phyloP scores from a whole-genome alignment of 129 eudicot genomes.

The carrot (Daucus carota) region DNA sequence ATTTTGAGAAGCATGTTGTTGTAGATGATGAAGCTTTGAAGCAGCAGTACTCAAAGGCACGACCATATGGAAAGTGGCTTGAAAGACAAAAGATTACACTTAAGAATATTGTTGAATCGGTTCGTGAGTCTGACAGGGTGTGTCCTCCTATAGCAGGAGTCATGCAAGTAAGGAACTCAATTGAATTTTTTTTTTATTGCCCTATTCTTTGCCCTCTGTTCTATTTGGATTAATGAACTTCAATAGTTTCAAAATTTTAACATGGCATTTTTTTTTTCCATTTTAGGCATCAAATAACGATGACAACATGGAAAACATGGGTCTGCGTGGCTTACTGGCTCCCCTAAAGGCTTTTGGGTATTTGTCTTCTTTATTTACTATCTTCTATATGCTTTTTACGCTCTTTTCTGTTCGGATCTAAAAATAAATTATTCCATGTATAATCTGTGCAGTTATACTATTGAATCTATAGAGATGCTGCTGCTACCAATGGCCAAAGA shows the following conservation, averaged over 20 bases:
- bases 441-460: conserved; percentile 49
- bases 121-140: conserved; percentile 37
- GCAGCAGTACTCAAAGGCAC: conserved; percentile 68
- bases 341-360: conserved; percentile 96
- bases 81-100: conserved; percentile 73
- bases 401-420: neutral
- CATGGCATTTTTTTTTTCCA: neutral
- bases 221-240: neutral
- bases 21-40: conserved; percentile 97
- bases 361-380: conserved; percentile 9
- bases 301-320: conserved; percentile 78
- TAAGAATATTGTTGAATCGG: conserved; percentile 76
- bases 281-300: conserved; percentile 53
- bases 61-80: conserved; percentile 91
- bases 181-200: neutral
- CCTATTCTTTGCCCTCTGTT: neutral
- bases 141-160: conserved; percentile 72
- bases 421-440: neutral
- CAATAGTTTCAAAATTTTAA: neutral
- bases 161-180: conserved; percentile 34
- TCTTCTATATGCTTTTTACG: conserved; percentile 9
- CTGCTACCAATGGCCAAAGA: conserved; percentile 98
- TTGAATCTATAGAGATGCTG: conserved; percentile 91
- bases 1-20: conserved; percentile 87
- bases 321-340: conserved; percentile 71